phyloP scores from a whole-genome alignment of 2,329 filamentous ascomycete genomes.

The Verticillium alfalfae region DNA sequence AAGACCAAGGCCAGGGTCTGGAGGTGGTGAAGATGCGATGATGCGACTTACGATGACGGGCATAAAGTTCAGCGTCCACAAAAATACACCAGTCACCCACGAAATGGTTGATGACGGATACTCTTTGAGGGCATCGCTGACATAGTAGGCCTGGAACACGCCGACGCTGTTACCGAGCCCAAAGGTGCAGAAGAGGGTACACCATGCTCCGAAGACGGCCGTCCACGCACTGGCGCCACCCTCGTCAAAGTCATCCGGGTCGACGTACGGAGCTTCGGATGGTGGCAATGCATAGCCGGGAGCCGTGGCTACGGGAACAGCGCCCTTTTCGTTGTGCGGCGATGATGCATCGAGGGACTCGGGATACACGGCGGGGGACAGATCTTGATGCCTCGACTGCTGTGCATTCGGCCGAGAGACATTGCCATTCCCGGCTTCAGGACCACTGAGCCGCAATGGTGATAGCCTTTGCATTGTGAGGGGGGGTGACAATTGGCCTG shows the following conservation, averaged over 20 bases:
- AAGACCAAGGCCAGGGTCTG: not conserved
- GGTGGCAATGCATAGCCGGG: not conserved
- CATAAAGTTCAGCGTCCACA: conserved; percentile 43
- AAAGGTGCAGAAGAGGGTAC: conserved; percentile 37
- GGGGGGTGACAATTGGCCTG: not conserved
- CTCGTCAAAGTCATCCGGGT: conserved; percentile 52
- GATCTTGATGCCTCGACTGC: not conserved
- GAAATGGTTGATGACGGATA: conserved; percentile 47
- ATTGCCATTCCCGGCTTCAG: not conserved
- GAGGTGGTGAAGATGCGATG: conserved; percentile 2
- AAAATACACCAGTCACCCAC: conserved; percentile 54
- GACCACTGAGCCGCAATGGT: not conserved
- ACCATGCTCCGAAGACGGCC: conserved; percentile 43
- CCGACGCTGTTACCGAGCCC: conserved; percentile 41
- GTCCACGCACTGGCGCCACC: conserved; percentile 54
- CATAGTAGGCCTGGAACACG: conserved; percentile 56
- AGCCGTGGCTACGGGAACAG: not conserved
- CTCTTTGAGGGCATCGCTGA: conserved; percentile 36
- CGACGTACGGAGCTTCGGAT: conserved; percentile 6
- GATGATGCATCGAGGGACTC: not conserved
- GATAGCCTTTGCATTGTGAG: not conserved
- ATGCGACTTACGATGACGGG: conserved; percentile 34
- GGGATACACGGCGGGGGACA: not conserved
- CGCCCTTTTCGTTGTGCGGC: not conserved
- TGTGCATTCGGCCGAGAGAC: not conserved